Conservation (phyloP, 805 yeast genomes). For the Sungouiella thailandica region DNA sequence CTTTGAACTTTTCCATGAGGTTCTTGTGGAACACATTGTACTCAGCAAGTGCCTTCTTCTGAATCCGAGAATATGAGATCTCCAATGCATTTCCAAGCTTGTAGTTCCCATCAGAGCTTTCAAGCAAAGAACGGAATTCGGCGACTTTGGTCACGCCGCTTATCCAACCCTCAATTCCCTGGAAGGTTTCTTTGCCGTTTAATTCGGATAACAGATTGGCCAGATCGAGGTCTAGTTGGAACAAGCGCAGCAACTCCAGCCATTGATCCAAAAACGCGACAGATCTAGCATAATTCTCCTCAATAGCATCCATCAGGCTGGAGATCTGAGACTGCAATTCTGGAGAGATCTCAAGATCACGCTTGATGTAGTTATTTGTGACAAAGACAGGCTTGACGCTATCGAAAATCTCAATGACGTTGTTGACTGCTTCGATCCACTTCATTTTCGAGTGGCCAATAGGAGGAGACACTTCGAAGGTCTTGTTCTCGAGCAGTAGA, state of each 20-base stretch:
- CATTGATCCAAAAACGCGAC: constrained; percentile 42
- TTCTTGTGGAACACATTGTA: constrained; percentile 57
- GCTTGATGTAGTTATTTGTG: neutral
- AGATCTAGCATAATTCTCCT: neutral
- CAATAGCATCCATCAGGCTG: neutral
- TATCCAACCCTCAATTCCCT: constrained; percentile 46
- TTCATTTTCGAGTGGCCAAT: constrained; percentile 31
- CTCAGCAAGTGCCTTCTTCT: constrained; percentile 45
- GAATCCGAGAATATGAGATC: constrained; percentile 51
- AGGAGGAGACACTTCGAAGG: constrained; percentile 36
- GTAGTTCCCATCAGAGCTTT: constrained; percentile 34
- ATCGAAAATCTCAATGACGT: constrained; percentile 15
- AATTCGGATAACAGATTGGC: neutral
- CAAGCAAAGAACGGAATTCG: constrained; percentile 42
- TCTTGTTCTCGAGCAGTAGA: constrained; percentile 32
- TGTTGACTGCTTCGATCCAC: constrained; percentile 19
- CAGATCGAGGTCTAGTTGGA: constrained; percentile 29
- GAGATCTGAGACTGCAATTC: too few relatives aligned
- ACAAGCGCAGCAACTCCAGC: constrained; percentile 51
- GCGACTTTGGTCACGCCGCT: constrained; percentile 40
- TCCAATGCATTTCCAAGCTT: constrained; percentile 35
- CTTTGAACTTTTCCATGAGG: constrained; percentile 38
- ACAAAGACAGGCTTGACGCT: neutral
- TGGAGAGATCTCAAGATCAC: neutral
- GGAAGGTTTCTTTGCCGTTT: constrained; percentile 18